phyloP scores from a whole-genome alignment of 169 alveolate species.

The Cryptosporidium ryanae region DNA sequence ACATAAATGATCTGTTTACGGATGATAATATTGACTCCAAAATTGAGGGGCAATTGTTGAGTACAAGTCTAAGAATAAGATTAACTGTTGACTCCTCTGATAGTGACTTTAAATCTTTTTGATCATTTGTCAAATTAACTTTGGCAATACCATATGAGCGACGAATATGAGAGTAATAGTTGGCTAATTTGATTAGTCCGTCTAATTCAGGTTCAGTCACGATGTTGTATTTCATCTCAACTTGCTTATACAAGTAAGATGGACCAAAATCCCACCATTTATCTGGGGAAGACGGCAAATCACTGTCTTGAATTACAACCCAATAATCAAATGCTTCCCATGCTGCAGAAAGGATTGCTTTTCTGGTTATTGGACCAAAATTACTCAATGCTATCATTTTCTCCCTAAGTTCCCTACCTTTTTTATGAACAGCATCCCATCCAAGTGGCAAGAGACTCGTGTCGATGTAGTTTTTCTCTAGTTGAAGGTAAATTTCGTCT shows the following conservation, averaged over 20 bases:
- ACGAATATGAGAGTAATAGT: slow-evolving; percentile 30
- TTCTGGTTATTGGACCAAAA: slow-evolving; percentile 5
- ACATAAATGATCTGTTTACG: slow-evolving; percentile 23
- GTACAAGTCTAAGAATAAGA: slow-evolving; percentile 28
- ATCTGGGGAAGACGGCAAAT: slow-evolving; percentile 51
- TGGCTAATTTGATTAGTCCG: slow-evolving; percentile 33
- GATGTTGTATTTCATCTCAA: slow-evolving; percentile 7
- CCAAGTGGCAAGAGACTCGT: slow-evolving; percentile 51
- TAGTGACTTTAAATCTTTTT: slow-evolving; percentile 11
- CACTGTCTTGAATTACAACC: slow-evolving; percentile 47
- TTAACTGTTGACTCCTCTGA: slow-evolving; percentile 26
- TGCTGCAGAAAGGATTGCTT: slow-evolving; percentile 55
- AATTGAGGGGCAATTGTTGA: slow-evolving; percentile 30
- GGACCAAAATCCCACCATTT: slow-evolving; percentile 74
- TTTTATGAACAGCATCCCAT: slow-evolving; percentile 34
- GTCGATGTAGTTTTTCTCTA: slow-evolving; percentile 31
- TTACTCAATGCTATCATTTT: slow-evolving; percentile 17
- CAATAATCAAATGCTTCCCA: slow-evolving; percentile 75
- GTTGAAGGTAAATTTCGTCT: slow-evolving; percentile 7
- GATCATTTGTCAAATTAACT: not conserved
- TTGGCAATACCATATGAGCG: slow-evolving; percentile 41
- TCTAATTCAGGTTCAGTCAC: slow-evolving; percentile 6
- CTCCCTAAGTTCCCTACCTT: slow-evolving; percentile 25
- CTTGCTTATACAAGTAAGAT: slow-evolving; percentile 18
- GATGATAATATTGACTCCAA: slow-evolving; percentile 46